Conservation (phyloP, 106 monocot species). For the Apostasia ramifera region DNA sequence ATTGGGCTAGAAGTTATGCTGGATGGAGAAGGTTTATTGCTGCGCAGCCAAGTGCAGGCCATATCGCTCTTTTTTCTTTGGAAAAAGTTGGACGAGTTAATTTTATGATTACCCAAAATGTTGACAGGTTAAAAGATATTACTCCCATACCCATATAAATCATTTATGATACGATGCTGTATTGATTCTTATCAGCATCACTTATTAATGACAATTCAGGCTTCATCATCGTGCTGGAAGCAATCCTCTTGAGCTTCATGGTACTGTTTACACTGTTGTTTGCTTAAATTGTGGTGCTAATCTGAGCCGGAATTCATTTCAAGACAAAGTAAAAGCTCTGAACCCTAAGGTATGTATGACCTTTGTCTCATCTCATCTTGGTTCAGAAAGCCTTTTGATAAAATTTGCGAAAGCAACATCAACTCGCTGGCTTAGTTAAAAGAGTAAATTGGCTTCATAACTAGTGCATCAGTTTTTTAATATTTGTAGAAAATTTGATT, state of each 20-base stretch:
- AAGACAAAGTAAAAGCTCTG: constrained; percentile 79
- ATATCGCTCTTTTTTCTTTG: constrained; percentile 59
- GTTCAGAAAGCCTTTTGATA: no score
- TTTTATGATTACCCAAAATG: constrained; percentile 93
- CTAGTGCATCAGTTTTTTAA: no score
- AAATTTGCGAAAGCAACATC: no score
- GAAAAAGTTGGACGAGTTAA: constrained; percentile 75
- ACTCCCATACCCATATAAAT: neutral
- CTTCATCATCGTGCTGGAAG: constrained; percentile 98
- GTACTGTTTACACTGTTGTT: constrained; percentile 79
- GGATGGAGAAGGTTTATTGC: constrained; percentile 93
- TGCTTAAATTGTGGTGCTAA: constrained; percentile 80
- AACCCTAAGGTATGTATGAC: constrained; percentile 79
- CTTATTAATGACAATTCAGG: constrained; percentile 24
- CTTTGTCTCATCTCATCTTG: neutral
- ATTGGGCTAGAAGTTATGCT: constrained; percentile 99
- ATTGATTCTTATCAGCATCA: constrained; percentile 4
- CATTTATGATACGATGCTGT: neutral
- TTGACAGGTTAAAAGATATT: constrained; percentile 53
- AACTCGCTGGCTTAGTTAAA: no score
- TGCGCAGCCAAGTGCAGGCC: constrained; percentile 80
- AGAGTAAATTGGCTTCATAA: no score
- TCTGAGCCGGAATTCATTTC: constrained; percentile 61
- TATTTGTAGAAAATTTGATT: no score
- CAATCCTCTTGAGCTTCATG: constrained; percentile 90